Conservation (phyloP, 441 rosid species). For the Euphorbia schlechtendalii region DNA sequence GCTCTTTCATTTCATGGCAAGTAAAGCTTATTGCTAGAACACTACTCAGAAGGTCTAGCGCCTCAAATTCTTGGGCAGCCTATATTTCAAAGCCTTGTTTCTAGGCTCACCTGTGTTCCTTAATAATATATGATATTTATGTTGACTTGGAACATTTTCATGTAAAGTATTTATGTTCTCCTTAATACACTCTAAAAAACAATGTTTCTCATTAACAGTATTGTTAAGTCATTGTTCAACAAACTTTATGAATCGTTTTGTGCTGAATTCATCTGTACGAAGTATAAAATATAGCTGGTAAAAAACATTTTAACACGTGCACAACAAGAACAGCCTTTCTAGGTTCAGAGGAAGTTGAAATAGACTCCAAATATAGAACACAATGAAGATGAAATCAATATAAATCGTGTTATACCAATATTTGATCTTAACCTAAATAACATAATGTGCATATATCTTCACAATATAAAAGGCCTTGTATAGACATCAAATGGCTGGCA, state of each 20-base stretch:
- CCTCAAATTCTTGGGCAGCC: too few relatives aligned
- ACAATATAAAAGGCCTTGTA: constrained; percentile 57
- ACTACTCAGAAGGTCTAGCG: background rate
- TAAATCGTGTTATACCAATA: background rate
- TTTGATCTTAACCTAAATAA: background rate
- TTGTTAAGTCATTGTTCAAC: background rate
- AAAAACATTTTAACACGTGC: too few relatives aligned
- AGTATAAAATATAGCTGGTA: too few relatives aligned
- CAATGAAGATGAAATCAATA: background rate
- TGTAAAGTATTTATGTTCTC: too few relatives aligned
- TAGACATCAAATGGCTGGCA: constrained; percentile 73
- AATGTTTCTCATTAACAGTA: background rate
- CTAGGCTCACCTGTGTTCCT: too few relatives aligned
- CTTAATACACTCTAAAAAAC: too few relatives aligned
- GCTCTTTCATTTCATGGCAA: background rate
- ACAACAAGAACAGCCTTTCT: background rate
- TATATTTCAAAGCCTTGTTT: too few relatives aligned
- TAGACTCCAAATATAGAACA: too few relatives aligned
- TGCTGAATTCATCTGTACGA: too few relatives aligned
- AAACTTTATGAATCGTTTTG: too few relatives aligned
- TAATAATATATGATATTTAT: too few relatives aligned
- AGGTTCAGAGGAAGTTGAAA: background rate
- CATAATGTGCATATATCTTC: constrained; percentile 8
- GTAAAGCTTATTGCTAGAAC: background rate
- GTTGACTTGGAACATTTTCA: too few relatives aligned